These are phyloP conservation scores for Pelargonium myrrhifolium DNA, from an alignment of 441 rosid genomes.

Conservation along the genomic window DNA sequence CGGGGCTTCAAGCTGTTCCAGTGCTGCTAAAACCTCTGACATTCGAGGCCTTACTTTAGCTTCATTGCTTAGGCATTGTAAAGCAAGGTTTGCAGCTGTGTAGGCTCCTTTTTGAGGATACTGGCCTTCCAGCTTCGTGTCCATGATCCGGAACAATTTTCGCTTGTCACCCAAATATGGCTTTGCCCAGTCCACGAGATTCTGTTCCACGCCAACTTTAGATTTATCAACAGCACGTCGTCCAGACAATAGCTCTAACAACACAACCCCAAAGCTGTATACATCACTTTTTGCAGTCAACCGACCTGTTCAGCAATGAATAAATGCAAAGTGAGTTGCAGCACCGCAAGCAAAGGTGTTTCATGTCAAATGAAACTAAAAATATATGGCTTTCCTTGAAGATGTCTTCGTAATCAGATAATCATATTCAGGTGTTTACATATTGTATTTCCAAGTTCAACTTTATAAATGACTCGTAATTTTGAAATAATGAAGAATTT, in stretches of 20 bases:
- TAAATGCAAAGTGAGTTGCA: not conserved
- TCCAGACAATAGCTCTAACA: conserved; percentile 65
- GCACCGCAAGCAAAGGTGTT: not conserved
- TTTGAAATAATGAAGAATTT: not conserved
- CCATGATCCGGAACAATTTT: conserved; percentile 71
- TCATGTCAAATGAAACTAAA: not conserved
- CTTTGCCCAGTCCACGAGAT: conserved; percentile 76
- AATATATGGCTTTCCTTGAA: conserved; percentile 39
- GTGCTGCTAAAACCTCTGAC: conserved; percentile 36
- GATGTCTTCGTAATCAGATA: conserved; percentile 30
- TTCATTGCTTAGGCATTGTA: conserved; percentile 54
- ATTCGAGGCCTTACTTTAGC: conserved; percentile 55
- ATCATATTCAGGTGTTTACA: not conserved
- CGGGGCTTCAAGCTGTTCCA: conserved; percentile 35
- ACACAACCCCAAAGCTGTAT: conserved; percentile 76
- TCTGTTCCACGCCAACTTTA: conserved; percentile 38
- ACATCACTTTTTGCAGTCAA: conserved; percentile 82
- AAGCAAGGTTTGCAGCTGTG: conserved; percentile 54
- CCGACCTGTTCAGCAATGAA: conserved; percentile 41
- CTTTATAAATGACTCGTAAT: not conserved
- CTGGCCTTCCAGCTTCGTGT: conserved; percentile 69
- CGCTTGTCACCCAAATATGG: conserved; percentile 59
- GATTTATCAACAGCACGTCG: conserved; percentile 50
- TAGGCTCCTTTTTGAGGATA: conserved; percentile 69
- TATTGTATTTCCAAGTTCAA: not conserved